Conservation (phyloP, 163 green algal genomes). For the Trebouxia gelatinosa region DNA sequence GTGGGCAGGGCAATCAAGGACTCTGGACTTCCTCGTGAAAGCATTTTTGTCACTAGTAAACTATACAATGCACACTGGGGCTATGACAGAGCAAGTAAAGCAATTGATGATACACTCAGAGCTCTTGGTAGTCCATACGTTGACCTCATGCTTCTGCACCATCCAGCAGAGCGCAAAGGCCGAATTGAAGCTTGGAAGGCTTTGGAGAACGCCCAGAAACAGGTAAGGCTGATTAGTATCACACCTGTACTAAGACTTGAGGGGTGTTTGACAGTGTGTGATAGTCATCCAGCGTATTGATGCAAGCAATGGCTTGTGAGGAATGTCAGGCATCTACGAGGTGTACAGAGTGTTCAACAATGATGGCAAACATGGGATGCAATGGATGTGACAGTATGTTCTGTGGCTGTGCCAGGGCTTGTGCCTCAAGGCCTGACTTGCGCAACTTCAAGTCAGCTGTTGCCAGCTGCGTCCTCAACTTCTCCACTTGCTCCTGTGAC, state of each 20-base stretch:
- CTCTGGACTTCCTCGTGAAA: constrained; percentile 37
- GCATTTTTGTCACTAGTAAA: constrained; percentile 61
- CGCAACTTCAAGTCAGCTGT: constrained; percentile 30
- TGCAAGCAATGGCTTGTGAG: too few species aligned
- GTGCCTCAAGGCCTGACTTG: constrained; percentile 27
- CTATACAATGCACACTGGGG: constrained; percentile 38
- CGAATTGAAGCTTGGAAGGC: constrained; percentile 54
- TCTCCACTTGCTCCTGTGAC: background rate
- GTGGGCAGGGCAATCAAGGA: constrained; percentile 50
- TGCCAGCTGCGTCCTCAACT: constrained; percentile 27
- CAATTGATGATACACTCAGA: constrained; percentile 19
- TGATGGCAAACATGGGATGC: too few species aligned
- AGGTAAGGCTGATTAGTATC: constrained; percentile 35
- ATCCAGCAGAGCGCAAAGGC: constrained; percentile 32
- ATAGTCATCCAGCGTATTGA: too few species aligned
- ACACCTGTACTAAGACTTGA: background rate
- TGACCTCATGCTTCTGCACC: constrained; percentile 61
- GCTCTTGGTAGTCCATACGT: constrained; percentile 30
- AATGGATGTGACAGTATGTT: too few species aligned
- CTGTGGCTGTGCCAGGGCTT: background rate
- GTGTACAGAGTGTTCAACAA: too few species aligned
- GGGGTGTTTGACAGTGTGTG: too few species aligned
- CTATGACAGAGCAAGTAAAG: constrained; percentile 10
- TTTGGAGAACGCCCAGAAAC: constrained; percentile 42
- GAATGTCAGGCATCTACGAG: too few species aligned